Base-by-base conservation (phyloP, 495 filamentous ascomycete genomes). In the Podospora pseudoanserina region DNA sequence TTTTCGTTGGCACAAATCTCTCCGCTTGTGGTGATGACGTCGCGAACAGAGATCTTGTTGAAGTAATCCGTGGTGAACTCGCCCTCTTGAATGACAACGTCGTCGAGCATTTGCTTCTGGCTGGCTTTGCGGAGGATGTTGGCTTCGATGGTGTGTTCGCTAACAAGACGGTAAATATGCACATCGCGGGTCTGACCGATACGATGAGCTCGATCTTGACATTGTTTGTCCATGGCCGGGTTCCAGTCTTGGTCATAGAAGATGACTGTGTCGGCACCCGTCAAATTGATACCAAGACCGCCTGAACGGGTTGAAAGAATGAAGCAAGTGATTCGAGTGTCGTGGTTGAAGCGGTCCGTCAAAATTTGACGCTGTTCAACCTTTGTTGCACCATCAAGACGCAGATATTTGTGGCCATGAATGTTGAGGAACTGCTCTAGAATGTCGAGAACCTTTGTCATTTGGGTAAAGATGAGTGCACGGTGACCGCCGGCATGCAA, bases 161-260 rank as follows among this genome's bases (percentile, higher is more conserved):
- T 94, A 30, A 99, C 94, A 55, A 99, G 90, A 6, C 95, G 91
- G 79, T 97, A 99, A 73, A 99, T 97, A 74, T 98, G 94, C 54
- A 99, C 96, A 74, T 99, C 96, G 30, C 96, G 89, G 0, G 96
- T 98, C 78, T 99, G 96, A 3, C 96, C 96, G 73, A 99, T 99
- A 64, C 96, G 93, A 77, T 99, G 96, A 70, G 92, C 94, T 70
- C 96, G 90, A 75, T 99, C 96, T 79, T 98, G 96, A 76, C 96
- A 99, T 78, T 99, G 96, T 74, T 97, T 97, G 79, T 99, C 96
- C 96, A 99, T 99, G 13, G 96, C 96, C 0, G 96, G 96, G 72
- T 99, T 99, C 96, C 96, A 99, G 79, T 99, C 96, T 57, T 97
- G 87, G 77, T 99, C 96, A 79, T 99, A 99, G 81, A 99, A 99